A percentile compares a stretch with the other conserved stretches of the same genome.
phyloP scores from a whole-genome alignment of 768 basidiomycete genomes.

The Kwoniella mangroviensis region DNA sequence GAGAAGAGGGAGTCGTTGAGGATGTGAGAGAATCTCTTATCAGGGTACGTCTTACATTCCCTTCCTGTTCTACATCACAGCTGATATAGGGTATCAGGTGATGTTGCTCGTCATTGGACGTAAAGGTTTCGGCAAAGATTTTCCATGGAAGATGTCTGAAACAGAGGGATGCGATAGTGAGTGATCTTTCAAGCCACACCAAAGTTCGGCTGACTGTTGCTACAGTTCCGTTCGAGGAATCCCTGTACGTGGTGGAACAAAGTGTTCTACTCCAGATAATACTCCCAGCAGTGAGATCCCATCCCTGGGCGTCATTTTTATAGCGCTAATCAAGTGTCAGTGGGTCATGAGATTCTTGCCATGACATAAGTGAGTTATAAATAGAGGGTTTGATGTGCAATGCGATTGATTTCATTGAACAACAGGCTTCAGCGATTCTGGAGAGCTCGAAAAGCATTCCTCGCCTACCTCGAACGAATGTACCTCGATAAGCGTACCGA shows the following conservation, averaged over 20 bases:
- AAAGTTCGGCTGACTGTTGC: neutral
- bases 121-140: slow-evolving; percentile 23
- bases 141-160: slow-evolving; percentile 29
- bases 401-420: neutral
- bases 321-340: neutral
- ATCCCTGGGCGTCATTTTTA: neutral
- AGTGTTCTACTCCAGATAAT: slow-evolving; percentile 28
- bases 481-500: slow-evolving; percentile 19
- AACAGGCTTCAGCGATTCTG: slow-evolving; percentile 24
- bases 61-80: too few relatives aligned
- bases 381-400: neutral
- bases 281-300: slow-evolving; percentile 12
- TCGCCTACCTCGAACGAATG: slow-evolving; percentile 27
- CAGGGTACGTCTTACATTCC: slow-evolving; percentile 16
- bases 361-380: neutral
- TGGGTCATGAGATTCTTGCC: slow-evolving; percentile 23
- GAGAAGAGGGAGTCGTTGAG: slow-evolving; percentile 21
- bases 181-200: neutral
- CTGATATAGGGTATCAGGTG: slow-evolving; percentile 3
- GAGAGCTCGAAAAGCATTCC: slow-evolving; percentile 26
- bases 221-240: slow-evolving; percentile 38
- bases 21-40: slow-evolving; percentile 20
- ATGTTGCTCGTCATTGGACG: slow-evolving; percentile 38
- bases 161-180: slow-evolving; percentile 25
- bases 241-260: slow-evolving; percentile 28